A percentile compares a stretch with the other conserved stretches of the same genome.
These are phyloP conservation scores for Fraxinus greggii DNA, from an alignment of 305 asterid genomes.

Conservation along the genomic window DNA sequence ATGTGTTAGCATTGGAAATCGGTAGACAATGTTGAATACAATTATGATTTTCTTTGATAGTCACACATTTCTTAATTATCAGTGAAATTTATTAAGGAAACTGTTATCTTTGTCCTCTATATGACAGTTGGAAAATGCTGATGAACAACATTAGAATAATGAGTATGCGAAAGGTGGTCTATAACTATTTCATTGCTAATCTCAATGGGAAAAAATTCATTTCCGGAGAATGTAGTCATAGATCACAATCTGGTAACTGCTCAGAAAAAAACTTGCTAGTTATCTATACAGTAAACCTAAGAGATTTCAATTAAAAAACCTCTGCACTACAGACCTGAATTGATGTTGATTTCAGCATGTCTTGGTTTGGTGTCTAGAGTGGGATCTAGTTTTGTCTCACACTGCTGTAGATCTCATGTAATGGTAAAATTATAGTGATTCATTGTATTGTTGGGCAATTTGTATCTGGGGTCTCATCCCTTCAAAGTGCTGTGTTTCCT, in stretches of 20 bases:
- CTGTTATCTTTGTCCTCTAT: background rate
- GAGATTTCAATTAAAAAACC: background rate
- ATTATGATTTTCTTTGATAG: background rate
- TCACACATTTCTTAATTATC: background rate
- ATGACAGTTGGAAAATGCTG: background rate
- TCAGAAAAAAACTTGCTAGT: background rate
- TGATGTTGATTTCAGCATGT: background rate
- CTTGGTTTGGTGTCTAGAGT: background rate
- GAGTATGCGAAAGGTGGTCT: background rate
- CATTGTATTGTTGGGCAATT: background rate
- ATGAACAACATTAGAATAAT: background rate
- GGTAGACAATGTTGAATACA: background rate
- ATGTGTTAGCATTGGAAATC: background rate
- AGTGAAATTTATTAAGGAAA: background rate
- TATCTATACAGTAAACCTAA: background rate
- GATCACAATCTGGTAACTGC: background rate
- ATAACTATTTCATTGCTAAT: background rate
- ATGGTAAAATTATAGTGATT: background rate
- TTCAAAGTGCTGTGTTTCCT: background rate
- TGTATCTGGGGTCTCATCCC: background rate
- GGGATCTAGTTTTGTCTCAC: background rate
- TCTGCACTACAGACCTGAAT: background rate
- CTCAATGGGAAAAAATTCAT: background rate
- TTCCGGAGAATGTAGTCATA: background rate
- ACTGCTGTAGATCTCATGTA: background rate